Conservation (phyloP, 202 grass and related monocot genomes). For the Digitaria exilis region DNA sequence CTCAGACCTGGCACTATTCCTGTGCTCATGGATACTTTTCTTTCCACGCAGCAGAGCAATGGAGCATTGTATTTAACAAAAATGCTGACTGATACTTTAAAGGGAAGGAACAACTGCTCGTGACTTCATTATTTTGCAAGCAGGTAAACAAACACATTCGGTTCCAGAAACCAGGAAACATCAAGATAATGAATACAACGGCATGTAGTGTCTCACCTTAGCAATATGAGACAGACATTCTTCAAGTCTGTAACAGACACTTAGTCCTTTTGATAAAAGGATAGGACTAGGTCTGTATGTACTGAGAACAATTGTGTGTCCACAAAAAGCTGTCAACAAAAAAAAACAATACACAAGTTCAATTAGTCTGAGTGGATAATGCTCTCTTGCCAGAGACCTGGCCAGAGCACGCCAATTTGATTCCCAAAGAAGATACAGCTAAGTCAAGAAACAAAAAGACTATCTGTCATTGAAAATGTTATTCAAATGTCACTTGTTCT, state of each 20-base stretch:
- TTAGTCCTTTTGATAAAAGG: slow-evolving; percentile 99
- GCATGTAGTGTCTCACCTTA: slow-evolving; percentile 38
- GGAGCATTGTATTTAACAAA: too few species aligned
- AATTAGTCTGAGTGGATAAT: not conserved
- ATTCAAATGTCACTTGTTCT: not conserved
- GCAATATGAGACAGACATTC: slow-evolving; percentile 38
- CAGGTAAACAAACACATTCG: not conserved
- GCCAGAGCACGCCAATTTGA: not conserved
- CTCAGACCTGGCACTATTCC: not conserved
- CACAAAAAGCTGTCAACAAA: slow-evolving; percentile 74
- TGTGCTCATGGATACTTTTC: not conserved
- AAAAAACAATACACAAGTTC: slow-evolving; percentile 6
- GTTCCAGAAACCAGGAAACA: not conserved
- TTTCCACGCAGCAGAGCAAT: too few species aligned
- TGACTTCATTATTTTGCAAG: slow-evolving; percentile 1
- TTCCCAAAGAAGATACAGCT: slow-evolving; percentile 19
- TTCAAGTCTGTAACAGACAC: slow-evolving; percentile 31
- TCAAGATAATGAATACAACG: not conserved
- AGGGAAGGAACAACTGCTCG: not conserved
- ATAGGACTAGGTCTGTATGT: slow-evolving; percentile 99
- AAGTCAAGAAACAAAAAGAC: not conserved
- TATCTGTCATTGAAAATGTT: not conserved
- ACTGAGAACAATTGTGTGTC: slow-evolving; percentile 98
- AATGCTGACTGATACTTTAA: too few species aligned
- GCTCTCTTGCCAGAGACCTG: not conserved